A percentile compares a stretch with the other conserved stretches of the same genome.
phyloP scores from a whole-genome alignment of 2,329 filamentous ascomycete genomes.

The Dactylellina drechsleri region DNA sequence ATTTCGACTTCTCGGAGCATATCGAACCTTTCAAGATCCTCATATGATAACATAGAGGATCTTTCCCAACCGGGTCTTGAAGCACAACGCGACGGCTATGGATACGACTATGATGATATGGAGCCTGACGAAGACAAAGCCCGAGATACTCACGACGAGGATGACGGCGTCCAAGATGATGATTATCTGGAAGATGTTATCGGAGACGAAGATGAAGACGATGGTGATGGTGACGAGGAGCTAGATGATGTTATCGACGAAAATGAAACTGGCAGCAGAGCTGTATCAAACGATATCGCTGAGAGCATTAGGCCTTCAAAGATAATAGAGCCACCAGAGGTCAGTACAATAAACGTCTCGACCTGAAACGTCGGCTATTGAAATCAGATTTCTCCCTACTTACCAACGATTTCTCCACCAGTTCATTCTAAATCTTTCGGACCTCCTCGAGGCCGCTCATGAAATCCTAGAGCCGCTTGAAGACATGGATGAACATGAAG shows the following conservation, averaged over 20 bases:
- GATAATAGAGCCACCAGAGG: slow-evolving; percentile 47
- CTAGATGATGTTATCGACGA: slow-evolving; percentile 8
- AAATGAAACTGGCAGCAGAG: not conserved
- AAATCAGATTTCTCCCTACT: not conserved
- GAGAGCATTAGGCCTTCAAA: slow-evolving; percentile 22
- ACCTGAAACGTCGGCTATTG: not conserved
- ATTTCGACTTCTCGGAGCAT: slow-evolving; percentile 27
- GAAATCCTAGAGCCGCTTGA: slow-evolving; percentile 38
- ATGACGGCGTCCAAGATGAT: slow-evolving; percentile 16
- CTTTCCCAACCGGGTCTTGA: slow-evolving; percentile 1
- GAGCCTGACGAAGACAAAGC: slow-evolving; percentile 13
- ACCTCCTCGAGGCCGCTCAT: slow-evolving; percentile 39
- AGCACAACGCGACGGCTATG: slow-evolving; percentile 18
- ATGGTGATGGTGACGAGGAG: slow-evolving; percentile 15
- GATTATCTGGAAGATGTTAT: slow-evolving; percentile 28
- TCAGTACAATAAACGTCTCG: not conserved
- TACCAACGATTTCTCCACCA: slow-evolving; percentile 4
- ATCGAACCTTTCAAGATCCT: slow-evolving; percentile 32
- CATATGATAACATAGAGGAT: slow-evolving; percentile 23
- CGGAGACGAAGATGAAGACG: slow-evolving; percentile 13
- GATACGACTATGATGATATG: slow-evolving; percentile 35
- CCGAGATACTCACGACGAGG: slow-evolving; percentile 3
- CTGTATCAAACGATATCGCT: not conserved
- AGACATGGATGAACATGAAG: slow-evolving; percentile 19
- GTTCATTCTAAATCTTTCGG: slow-evolving; percentile 48